Base-by-base conservation (phyloP, 2,329 filamentous ascomycete genomes). In the Alternaria triticina region DNA sequence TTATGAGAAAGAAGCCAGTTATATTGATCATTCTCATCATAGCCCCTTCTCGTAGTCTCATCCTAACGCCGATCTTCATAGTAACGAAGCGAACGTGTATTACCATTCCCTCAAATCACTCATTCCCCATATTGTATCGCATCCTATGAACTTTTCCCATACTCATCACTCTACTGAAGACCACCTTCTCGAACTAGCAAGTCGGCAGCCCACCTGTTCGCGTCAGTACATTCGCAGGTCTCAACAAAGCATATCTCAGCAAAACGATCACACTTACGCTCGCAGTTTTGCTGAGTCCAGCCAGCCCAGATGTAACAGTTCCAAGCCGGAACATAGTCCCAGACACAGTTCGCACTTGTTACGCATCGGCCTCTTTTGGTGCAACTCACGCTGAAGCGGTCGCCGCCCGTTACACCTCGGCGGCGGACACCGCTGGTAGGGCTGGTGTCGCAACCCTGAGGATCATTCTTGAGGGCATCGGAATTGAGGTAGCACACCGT, bases 261-360 rank as follows among this genome's bases (percentile, higher is more conserved):
- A n/a, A 15, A 25, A 20, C 12, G 2, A 44, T 36, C 33, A 9
- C 13, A 59, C 57, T 59, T 54, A 54, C 57, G 25, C 44, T 59
- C 49, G 40, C 57, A 59, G 8, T 17, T 27, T 4, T 12, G 11
- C 40, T 54, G 57, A 36, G 57, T 59, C 57, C 57, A 59, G 13
- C 57, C 57, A 22, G 7, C 9, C 57, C 49, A 59, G 22, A 60
- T 61, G 51, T 52, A 61, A 12, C 51, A 61, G n/a, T 17, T 33
- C 51, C 58, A 56, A 1, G 9, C 51, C 13, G 58, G 51, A 17
- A 61, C 44, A 6, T 46, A 61, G n/a, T 60, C 51, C 54, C 59
- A 56, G 17, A 22, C 22, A 1, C 30, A 40, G 15, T 56, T 33
- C 2, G 13, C 30, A 23, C 28, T 30, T 11, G 20, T 17, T 22